Evolutionary conservation across 768 basidiomycete species (phyloP).

Genomic region (Boletus rubroflammeus): DNA sequence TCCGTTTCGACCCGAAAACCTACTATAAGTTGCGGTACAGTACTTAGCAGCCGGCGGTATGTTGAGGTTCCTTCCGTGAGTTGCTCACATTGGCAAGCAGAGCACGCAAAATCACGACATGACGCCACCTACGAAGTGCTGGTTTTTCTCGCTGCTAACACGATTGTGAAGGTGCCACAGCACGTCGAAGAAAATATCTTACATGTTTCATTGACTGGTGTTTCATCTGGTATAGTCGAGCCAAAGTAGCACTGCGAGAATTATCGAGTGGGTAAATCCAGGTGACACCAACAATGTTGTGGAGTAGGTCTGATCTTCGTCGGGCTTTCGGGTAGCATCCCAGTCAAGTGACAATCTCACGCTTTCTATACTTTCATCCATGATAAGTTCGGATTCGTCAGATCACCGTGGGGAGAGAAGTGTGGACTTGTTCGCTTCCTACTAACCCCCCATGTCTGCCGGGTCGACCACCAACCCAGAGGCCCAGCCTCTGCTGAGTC

Average conservation of each 20-base stretch:
- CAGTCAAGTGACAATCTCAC: neutral
- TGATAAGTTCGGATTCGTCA: neutral
- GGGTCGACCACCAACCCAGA: conserved; percentile 9
- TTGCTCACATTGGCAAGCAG: no score
- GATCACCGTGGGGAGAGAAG: neutral
- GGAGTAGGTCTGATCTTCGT: no score
- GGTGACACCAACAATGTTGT: no score
- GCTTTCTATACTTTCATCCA: neutral
- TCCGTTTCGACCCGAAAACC: no score
- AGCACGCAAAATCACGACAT: neutral
- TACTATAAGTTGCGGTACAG: no score
- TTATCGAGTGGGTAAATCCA: no score
- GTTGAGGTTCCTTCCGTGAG: no score
- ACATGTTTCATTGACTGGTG: neutral
- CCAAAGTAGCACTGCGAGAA: neutral
- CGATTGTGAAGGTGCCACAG: neutral
- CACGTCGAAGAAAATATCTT: neutral
- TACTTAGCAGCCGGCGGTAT: no score
- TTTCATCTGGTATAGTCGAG: neutral
- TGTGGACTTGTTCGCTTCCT: conserved; percentile 4
- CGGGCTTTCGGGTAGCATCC: no score
- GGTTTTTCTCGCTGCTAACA: neutral
- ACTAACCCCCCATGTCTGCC: conserved; percentile 19
- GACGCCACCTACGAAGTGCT: neutral
- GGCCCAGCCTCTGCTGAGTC: conserved; percentile 23